Evolutionary conservation across 208 protist genomes (phyloP), one percentile per base, ranked within the genome.

Genomic region (Acanthamoeba triangularis): DNA sequence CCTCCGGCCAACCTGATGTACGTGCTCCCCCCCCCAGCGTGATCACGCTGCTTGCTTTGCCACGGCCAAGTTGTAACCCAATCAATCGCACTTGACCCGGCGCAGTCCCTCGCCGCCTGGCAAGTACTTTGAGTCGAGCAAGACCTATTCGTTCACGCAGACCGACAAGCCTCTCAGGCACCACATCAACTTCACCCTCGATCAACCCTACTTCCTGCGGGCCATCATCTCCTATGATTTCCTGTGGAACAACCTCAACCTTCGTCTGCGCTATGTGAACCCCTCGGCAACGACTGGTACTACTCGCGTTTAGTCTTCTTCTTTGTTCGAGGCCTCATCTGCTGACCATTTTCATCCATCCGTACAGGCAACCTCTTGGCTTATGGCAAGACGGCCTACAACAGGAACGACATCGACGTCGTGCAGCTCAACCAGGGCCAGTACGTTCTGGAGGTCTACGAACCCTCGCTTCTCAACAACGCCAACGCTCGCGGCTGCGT

Each of bases 201-300:
- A 52, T 49, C 41, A 94, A 41, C 63, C 67, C 44, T 74, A 82
- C 90, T 94, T 82, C 63, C 37, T 94, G 33, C 90, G 90, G 33
- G 90, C 90, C 54, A 47, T 80, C 41, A 82, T 94, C 47, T 44
- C 65, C 52, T 94, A 94, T 35, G 90, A 94, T 35, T 94, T 94
- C n/a, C 30, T 94, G 63, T 74, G 59, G 65, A 94, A 59, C 72
- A 94, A 94, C 49, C 90, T 94, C 30, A 94, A 94, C 72, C 90
- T 94, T 52, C 90, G 59, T 25, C 54, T 94, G 67, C 52, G 30
- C 13, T 30, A 33, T 72, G 44, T 61, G 30, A 30, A 37, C 76
- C 44, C 41, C 47, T n/a, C 47, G n/a, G 47, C 30, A 23, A 18
- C 72, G 33, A 80, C 72, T n/a, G 72, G 72, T 47, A 80, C 72